These are phyloP conservation scores for Pichia sp. DNA, from an alignment of 1,139 yeast species.

Conservation along the genomic window DNA sequence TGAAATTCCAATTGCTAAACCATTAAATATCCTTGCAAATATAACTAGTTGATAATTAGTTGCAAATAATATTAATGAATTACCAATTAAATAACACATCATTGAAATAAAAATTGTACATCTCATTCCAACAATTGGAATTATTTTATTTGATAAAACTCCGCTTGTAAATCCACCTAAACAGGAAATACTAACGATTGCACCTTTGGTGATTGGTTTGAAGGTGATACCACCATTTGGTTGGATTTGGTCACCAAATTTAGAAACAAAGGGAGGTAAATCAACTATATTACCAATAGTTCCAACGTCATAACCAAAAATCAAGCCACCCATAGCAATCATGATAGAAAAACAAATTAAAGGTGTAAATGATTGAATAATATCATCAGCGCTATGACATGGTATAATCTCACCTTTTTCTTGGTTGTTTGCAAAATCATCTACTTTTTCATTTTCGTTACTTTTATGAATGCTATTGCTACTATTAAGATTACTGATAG, in stretches of 20 bases:
- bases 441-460: neutral
- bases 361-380: slow-evolving; percentile 3
- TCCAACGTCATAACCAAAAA: slow-evolving; percentile 73
- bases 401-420: too few relatives aligned
- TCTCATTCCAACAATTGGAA: slow-evolving; percentile 52
- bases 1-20: slow-evolving; percentile 57
- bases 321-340: slow-evolving; percentile 60
- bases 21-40: slow-evolving; percentile 53
- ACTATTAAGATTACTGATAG: too few relatives aligned
- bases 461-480: too few relatives aligned
- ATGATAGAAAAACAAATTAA: slow-evolving; percentile 25
- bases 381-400: neutral
- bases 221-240: slow-evolving; percentile 28
- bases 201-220: slow-evolving; percentile 44
- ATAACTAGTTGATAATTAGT: slow-evolving; percentile 44
- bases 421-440: neutral
- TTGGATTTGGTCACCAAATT: slow-evolving; percentile 38
- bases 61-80: slow-evolving; percentile 16
- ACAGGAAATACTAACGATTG: slow-evolving; percentile 58
- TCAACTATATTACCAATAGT: slow-evolving; percentile 64
- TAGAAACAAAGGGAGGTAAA: slow-evolving; percentile 44
- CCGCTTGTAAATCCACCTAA: slow-evolving; percentile 74
- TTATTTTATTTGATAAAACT: slow-evolving; percentile 39
- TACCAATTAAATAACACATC: slow-evolving; percentile 44
- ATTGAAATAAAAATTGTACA: slow-evolving; percentile 41